Percentiles rank a stretch among this genome's conserved stretches.
Evolutionary conservation across 2,329 filamentous ascomycete species (phyloP).

Genomic region (Periconia digitata): DNA sequence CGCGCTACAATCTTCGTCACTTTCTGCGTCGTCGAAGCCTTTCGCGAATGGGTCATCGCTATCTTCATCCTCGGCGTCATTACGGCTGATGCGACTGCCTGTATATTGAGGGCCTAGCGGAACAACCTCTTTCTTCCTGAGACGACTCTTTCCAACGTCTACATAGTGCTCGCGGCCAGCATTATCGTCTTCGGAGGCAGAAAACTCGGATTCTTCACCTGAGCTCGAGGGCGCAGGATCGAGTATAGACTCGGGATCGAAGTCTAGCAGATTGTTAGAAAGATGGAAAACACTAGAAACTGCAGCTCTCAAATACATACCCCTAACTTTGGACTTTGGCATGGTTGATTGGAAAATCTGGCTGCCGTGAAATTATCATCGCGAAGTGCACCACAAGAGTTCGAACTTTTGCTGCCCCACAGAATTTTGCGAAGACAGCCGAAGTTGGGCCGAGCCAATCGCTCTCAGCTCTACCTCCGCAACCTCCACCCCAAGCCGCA

Average conservation of each 20-base stretch:
- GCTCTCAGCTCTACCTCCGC: conserved; percentile 14
- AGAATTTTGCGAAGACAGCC: conserved; percentile 26
- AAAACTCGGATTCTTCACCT: conserved; percentile 55
- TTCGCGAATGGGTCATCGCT: conserved; percentile 54
- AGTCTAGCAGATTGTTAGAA: too few species aligned
- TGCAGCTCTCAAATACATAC: conserved; percentile 19
- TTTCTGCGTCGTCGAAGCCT: conserved; percentile 46
- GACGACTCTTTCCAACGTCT: conserved; percentile 79
- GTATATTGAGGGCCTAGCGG: conserved; percentile 78
- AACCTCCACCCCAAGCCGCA: conserved; percentile 20
- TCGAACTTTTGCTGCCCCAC: conserved; percentile 24
- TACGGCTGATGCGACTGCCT: conserved; percentile 73
- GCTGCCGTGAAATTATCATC: background rate
- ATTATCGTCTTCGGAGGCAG: conserved; percentile 47
- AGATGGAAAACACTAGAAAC: background rate
- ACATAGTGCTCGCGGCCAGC: conserved; percentile 86
- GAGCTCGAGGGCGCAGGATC: conserved; percentile 57
- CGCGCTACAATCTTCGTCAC: conserved; percentile 47
- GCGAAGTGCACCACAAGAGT: background rate
- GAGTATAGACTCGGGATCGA: conserved; percentile 73
- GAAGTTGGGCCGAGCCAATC: conserved; percentile 15
- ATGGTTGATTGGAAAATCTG: conserved; percentile 12
- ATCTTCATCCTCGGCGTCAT: conserved; percentile 59
- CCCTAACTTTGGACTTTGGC: conserved; percentile 35
- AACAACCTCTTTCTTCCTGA: conserved; percentile 71